These are phyloP conservation scores for Sindora glabra DNA, from an alignment of 306 rosid species.

Conservation along the genomic window DNA sequence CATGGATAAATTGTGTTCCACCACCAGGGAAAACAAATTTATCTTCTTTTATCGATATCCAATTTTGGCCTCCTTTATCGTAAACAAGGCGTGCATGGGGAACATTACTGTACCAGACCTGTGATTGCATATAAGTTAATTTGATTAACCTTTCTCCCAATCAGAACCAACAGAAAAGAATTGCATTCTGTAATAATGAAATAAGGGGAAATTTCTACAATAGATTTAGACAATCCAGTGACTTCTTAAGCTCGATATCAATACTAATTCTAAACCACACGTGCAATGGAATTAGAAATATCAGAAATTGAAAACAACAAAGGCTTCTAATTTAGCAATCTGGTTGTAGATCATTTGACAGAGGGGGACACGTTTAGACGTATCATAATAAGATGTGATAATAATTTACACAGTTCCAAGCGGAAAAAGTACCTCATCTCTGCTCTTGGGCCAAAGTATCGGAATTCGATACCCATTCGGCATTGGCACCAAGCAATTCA, in stretches of 20 bases:
- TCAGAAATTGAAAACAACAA: too few relatives aligned
- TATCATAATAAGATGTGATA: background rate
- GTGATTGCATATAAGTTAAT: conserved; percentile 20
- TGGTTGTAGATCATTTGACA: too few relatives aligned
- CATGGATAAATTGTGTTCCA: conserved; percentile 76
- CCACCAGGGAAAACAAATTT: conserved; percentile 75
- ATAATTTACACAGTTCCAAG: conserved; percentile 9
- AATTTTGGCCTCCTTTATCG: conserved; percentile 83
- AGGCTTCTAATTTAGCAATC: too few relatives aligned
- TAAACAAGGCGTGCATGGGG: conserved; percentile 76
- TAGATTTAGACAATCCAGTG: too few relatives aligned
- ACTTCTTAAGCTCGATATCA: too few relatives aligned
- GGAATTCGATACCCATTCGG: conserved; percentile 53
- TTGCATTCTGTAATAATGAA: background rate
- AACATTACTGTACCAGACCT: conserved; percentile 89
- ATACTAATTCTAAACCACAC: too few relatives aligned
- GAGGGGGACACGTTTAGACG: background rate
- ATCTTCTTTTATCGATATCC: conserved; percentile 57
- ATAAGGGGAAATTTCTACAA: background rate
- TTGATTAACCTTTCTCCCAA: background rate
- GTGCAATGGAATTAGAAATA: too few relatives aligned
- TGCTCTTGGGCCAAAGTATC: conserved; percentile 73
- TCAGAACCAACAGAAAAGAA: background rate
- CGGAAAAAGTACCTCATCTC: conserved; percentile 67
- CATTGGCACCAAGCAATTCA: conserved; percentile 59